Evolutionary conservation across 345 rosid genomes (phyloP).

Genomic region (Ricinus communis): DNA sequence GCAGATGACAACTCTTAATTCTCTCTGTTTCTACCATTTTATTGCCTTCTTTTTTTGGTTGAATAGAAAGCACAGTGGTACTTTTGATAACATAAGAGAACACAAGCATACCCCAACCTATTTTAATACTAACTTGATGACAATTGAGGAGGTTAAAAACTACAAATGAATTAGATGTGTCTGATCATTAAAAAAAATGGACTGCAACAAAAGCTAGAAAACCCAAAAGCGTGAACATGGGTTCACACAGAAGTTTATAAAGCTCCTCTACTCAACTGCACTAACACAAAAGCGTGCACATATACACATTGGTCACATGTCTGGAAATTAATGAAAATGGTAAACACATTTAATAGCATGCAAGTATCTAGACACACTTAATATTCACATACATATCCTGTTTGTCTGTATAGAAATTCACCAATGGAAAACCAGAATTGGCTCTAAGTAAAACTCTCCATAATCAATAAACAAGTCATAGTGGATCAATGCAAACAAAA

Average conservation of each 20-base stretch:
- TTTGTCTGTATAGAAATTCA: too few species aligned
- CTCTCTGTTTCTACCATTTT: neutral
- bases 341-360: too few species aligned
- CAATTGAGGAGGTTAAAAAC: neutral
- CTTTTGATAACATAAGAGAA: neutral
- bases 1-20: neutral
- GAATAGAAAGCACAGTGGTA: neutral
- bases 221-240: too few species aligned
- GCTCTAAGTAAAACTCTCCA: too few species aligned
- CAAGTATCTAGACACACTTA: too few species aligned
- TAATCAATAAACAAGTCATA: neutral
- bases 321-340: neutral
- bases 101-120: neutral
- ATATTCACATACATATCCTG: too few species aligned
- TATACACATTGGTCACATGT: neutral
- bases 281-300: neutral
- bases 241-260: too few species aligned
- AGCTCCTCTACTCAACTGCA: neutral
- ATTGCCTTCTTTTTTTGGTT: neutral
- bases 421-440: too few species aligned
- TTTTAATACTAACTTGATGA: neutral
- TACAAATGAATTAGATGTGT: neutral
- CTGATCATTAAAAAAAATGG: neutral
- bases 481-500: too few species aligned
- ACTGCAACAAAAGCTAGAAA: neutral